Conservation (phyloP, 208 protist species). For the Herpetomonas tarakana region DNA sequence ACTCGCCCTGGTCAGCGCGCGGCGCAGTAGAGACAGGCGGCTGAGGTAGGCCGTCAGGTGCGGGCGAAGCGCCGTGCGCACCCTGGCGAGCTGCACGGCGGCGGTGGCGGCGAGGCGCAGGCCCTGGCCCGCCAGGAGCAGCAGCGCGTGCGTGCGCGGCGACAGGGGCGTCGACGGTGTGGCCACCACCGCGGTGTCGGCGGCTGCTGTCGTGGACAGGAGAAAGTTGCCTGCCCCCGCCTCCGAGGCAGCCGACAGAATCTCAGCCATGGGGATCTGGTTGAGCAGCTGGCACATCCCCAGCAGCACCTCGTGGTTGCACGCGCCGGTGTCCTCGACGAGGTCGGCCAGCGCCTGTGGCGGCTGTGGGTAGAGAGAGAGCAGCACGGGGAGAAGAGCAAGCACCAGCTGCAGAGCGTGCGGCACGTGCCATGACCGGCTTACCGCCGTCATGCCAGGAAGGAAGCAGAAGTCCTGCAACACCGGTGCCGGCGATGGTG, state of each 20-base stretch:
- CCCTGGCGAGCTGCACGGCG: not conserved
- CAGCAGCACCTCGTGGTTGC: constrained; percentile 22
- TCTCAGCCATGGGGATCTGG: constrained; percentile 11
- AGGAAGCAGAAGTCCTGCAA: no score
- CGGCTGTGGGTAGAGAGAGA: constrained; percentile 16
- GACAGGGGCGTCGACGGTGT: not conserved
- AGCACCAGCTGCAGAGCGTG: not conserved
- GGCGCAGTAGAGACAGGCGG: not conserved
- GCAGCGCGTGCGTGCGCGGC: constrained; percentile 4
- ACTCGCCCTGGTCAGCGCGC: not conserved
- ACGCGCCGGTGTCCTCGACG: not conserved
- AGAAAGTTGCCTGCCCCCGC: not conserved
- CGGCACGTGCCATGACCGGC: not conserved
- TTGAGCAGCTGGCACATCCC: constrained; percentile 26
- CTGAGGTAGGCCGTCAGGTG: not conserved
- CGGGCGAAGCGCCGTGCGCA: not conserved
- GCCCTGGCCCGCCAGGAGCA: not conserved
- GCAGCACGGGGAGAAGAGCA: constrained; percentile 18
- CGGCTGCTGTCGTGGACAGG: no score
- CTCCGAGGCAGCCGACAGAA: not conserved
- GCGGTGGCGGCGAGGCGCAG: not conserved
- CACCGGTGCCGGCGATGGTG: no score
- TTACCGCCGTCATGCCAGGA: no score
- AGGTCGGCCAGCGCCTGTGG: constrained; percentile 7
- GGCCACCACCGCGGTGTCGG: no score